phyloP scores from a whole-genome alignment of 495 filamentous ascomycete genomes.

The Neurospora sp. region DNA sequence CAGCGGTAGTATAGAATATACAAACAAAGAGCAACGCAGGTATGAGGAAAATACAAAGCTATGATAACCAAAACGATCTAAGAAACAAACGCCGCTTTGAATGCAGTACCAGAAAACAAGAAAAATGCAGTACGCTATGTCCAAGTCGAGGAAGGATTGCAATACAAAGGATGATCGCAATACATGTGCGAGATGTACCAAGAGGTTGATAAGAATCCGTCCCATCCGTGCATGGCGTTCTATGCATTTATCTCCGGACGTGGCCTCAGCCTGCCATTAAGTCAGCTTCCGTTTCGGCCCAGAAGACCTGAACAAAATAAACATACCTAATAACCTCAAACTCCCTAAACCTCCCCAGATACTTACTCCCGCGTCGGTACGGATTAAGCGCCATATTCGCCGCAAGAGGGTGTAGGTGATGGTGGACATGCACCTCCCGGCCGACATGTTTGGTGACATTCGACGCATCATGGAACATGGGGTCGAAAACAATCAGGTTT shows the following conservation, averaged over 20 bases:
- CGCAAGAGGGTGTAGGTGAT: constrained; percentile 28
- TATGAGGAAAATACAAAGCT: background rate
- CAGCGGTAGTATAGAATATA: background rate
- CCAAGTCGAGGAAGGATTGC: background rate
- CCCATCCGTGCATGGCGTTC: background rate
- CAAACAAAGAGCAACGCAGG: background rate
- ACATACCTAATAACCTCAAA: constrained; percentile 75
- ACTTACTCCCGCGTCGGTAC: constrained; percentile 57
- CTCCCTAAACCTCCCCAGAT: constrained; percentile 57
- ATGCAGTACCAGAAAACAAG: background rate
- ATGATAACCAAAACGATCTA: background rate
- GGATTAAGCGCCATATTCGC: constrained; percentile 45
- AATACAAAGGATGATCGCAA: background rate
- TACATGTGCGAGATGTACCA: background rate
- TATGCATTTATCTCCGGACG: background rate
- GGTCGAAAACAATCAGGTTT: constrained; percentile 82
- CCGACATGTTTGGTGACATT: constrained; percentile 48
- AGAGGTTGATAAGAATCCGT: background rate
- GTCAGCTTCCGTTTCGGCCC: background rate
- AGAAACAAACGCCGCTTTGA: background rate
- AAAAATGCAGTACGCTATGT: background rate
- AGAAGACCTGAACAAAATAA: background rate
- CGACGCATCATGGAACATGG: constrained; percentile 64
- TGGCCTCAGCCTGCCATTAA: background rate
- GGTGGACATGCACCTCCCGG: constrained; percentile 28